phyloP scores from a whole-genome alignment of 805 yeast species.

The Maudiozyma bulderi region DNA sequence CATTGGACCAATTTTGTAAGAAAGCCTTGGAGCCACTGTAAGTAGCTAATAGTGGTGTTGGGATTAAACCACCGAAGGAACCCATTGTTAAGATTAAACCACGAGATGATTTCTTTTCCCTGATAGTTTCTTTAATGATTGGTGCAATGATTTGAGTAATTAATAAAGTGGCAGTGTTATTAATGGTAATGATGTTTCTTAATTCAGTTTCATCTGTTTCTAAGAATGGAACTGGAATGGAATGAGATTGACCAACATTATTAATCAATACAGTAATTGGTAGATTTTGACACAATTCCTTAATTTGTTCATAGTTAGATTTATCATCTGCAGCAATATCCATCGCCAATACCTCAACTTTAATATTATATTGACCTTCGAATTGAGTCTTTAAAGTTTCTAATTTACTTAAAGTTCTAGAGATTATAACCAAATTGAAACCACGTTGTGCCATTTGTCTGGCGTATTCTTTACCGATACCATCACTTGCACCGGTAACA shows the following conservation, averaged over 20 bases:
- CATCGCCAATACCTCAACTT: constrained; percentile 60
- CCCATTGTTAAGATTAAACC: constrained; percentile 92
- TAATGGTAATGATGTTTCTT: constrained; percentile 71
- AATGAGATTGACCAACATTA: constrained; percentile 92
- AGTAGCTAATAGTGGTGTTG: constrained; percentile 85
- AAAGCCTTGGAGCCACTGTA: constrained; percentile 96
- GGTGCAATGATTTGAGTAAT: constrained; percentile 79
- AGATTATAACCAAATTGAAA: constrained; percentile 71
- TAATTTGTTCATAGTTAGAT: constrained; percentile 46
- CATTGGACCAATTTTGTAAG: constrained; percentile 84
- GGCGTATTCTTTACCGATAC: constrained; percentile 90
- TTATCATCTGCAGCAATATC: constrained; percentile 63
- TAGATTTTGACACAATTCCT: constrained; percentile 36
- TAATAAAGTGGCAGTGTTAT: constrained; percentile 73
- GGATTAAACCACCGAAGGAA: constrained; percentile 88
- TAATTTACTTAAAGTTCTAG: constrained; percentile 75
- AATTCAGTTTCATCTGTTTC: constrained; percentile 72
- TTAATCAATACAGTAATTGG: constrained; percentile 73
- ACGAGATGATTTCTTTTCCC: constrained; percentile 32
- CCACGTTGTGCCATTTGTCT: constrained; percentile 77
- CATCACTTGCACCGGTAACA: constrained; percentile 95
- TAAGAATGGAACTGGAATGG: constrained; percentile 86
- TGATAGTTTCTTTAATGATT: constrained; percentile 46
- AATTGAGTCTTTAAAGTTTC: constrained; percentile 56
- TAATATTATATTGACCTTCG: constrained; percentile 46